phyloP scores from a whole-genome alignment of 1,139 yeast genomes.

The Pneumocystis canis region DNA sequence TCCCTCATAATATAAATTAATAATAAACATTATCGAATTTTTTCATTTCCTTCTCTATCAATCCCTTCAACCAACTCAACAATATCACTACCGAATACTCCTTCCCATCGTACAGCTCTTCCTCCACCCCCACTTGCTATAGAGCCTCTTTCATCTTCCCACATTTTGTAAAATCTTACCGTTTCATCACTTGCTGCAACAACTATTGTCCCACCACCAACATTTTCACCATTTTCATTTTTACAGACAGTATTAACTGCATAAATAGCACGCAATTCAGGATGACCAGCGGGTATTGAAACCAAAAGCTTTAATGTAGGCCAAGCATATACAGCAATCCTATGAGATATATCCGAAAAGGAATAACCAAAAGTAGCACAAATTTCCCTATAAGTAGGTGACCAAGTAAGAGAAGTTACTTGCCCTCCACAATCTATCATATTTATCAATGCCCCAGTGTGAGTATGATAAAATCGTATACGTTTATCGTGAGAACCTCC shows the following conservation, averaged over 20 bases:
- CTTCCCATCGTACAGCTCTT: slow-evolving; percentile 21
- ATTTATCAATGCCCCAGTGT: slow-evolving; percentile 52
- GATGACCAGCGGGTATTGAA: slow-evolving; percentile 37
- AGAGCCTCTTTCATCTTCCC: slow-evolving; percentile 30
- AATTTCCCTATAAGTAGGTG: slow-evolving; percentile 43
- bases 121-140: slow-evolving; percentile 6
- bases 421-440: slow-evolving; percentile 51
- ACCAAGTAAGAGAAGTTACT: slow-evolving; percentile 70
- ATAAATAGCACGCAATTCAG: slow-evolving; percentile 45
- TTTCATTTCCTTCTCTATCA: slow-evolving; percentile 19
- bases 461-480: slow-evolving; percentile 69
- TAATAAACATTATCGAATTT: slow-evolving; percentile 5
- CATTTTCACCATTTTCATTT: slow-evolving; percentile 30
- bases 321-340: slow-evolving; percentile 46
- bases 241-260: slow-evolving; percentile 45
- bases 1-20: background rate
- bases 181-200: slow-evolving; percentile 68
- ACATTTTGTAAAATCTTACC: slow-evolving; percentile 53
- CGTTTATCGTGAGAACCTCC: slow-evolving; percentile 88
- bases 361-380: slow-evolving; percentile 75
- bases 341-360: slow-evolving; percentile 32
- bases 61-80: slow-evolving; percentile 41
- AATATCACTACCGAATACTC: slow-evolving; percentile 37
- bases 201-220: slow-evolving; percentile 30
- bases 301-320: slow-evolving; percentile 42